Evolutionary conservation across 345 rosid genomes (phyloP), one percentile per base, ranked within the genome.

Genomic region (Eucalyptus curtisii): DNA sequence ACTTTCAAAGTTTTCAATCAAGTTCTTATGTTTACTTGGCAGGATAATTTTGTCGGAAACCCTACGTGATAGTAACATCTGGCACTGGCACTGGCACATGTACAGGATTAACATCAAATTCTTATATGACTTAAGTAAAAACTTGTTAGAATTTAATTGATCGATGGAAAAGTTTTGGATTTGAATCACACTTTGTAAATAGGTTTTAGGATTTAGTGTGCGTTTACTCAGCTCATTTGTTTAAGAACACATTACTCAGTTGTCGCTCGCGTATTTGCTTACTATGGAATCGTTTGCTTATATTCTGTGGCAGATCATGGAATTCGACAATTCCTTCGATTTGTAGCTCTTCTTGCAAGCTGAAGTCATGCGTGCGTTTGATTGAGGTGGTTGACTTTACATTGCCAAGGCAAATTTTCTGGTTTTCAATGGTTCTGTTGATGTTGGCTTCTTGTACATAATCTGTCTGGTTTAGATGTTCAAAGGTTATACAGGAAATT

Each of bases 301-400:
- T 76, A 76, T 76, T 76, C 45, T 37, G 47, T 76, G 82, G 45
- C 94, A 93, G 95, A 93, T 90, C 86, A 88, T 91, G 92, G 86
- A 89, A 86, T 91, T 93, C 68, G 89, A 93, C 66, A 88, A 88
- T 49, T 81, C 91, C 81, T 91, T 90, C 44, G 87, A 85, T 88
- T 88, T 90, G 87, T 91, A 87, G 87, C 85, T 47, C 50, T 52
- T 57, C 68, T 49, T 31, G 86, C 49, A 31, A 76, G 82, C 82
- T 40, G 45, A 76, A 76, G 52, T 86, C 86, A 80, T 24, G 76
- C 12, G 71, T 88, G 86, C 87, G 27, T 85, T 79, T 13, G 87
- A 13, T 19, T 2, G 87, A 33, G 61, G 44, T 50, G 44, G 87
- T 49, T 42, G 85, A 55, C 87, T 59, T 85, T 89, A 86, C 61